A percentile compares a stretch with the other conserved stretches of the same genome.
These are phyloP conservation scores for Podila epigama DNA, from an alignment of 192 early-diverging fungal species.

Conservation along the genomic window DNA sequence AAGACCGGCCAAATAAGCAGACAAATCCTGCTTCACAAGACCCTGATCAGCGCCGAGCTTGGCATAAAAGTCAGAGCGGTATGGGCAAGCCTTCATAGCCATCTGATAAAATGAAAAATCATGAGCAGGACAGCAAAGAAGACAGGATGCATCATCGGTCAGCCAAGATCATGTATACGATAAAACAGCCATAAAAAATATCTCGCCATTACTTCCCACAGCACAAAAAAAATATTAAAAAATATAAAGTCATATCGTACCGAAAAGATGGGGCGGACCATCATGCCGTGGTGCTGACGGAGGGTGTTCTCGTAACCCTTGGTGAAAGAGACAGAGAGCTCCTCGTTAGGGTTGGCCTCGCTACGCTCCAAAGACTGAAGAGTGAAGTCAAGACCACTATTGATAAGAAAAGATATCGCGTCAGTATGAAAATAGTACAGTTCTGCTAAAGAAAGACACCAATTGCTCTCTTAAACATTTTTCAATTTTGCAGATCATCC, in stretches of 20 bases:
- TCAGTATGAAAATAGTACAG: too few species aligned
- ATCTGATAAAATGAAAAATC: constrained; percentile 52
- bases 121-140: neutral
- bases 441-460: too few species aligned
- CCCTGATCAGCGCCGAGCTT: constrained; percentile 76
- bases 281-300: constrained; percentile 71
- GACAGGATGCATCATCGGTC: neutral
- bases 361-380: constrained; percentile 72
- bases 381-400: constrained; percentile 81
- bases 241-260: too few species aligned
- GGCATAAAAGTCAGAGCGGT: constrained; percentile 86
- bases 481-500: neutral
- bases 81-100: constrained; percentile 94
- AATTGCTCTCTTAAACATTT: too few species aligned
- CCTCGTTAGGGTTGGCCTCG: constrained; percentile 59
- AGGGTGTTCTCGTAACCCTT: constrained; percentile 76
- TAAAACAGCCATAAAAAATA: too few species aligned
- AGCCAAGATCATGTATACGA: too few species aligned
- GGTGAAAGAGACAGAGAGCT: constrained; percentile 76
- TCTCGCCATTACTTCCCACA: neutral
- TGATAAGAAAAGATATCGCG: neutral
- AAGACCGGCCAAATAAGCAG: constrained; percentile 77
- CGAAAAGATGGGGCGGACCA: constrained; percentile 72
- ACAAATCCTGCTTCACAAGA: constrained; percentile 63
- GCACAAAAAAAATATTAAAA: neutral